Conservation (phyloP, 768 basidiomycete species). For the Pulveroboletus sp. region DNA sequence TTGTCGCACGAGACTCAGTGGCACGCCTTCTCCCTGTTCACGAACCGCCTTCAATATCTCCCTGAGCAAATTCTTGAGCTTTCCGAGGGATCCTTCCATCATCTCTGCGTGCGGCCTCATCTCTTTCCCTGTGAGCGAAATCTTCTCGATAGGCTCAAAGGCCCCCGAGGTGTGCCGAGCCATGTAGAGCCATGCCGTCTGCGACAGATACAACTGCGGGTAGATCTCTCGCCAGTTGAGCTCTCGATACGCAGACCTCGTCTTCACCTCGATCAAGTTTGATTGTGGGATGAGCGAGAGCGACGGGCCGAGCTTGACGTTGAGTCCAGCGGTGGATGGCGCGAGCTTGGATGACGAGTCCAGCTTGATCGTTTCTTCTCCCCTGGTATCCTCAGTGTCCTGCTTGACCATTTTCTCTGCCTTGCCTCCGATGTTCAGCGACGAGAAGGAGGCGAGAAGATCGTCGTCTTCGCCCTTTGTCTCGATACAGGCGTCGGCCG, state of each 20-base stretch:
- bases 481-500: slow-evolving; percentile 43
- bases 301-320: slow-evolving; percentile 23
- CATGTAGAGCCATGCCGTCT: slow-evolving; percentile 57
- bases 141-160: slow-evolving; percentile 49
- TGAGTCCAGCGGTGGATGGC: slow-evolving; percentile 5
- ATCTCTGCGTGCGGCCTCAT: slow-evolving; percentile 22
- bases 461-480: slow-evolving; percentile 20
- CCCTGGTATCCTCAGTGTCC: not conserved
- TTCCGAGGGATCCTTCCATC: slow-evolving; percentile 20
- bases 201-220: slow-evolving; percentile 66
- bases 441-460: slow-evolving; percentile 25
- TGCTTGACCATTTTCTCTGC: not conserved
- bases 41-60: slow-evolving; percentile 47
- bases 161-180: slow-evolving; percentile 53
- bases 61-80: slow-evolving; percentile 27
- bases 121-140: slow-evolving; percentile 32
- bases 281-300: slow-evolving; percentile 34
- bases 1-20: slow-evolving; percentile 53
- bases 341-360: not conserved
- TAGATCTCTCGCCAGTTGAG: slow-evolving; percentile 59
- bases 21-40: slow-evolving; percentile 47
- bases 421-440: slow-evolving; percentile 16
- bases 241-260: slow-evolving; percentile 25
- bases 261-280: slow-evolving; percentile 35
- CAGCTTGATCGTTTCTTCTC: not conserved